Conservation (phyloP, 768 basidiomycete species). For the Phlegmacium glaucopus region DNA sequence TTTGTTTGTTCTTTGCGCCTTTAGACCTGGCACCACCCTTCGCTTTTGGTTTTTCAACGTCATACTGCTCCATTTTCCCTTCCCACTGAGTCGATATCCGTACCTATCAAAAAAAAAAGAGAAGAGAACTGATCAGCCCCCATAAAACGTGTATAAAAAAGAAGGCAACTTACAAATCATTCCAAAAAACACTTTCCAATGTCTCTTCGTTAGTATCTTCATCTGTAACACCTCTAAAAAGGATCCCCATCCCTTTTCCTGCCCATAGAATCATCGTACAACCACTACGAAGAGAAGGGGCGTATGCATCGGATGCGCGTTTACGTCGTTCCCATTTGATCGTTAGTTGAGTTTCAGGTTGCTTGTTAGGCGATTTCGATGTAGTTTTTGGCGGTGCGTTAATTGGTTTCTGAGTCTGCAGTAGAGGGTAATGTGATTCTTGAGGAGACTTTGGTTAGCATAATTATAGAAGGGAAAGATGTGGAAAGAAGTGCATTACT, state of each 20-base stretch:
- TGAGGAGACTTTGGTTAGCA: not conserved
- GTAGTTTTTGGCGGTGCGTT: not conserved
- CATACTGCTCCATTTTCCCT: slow-evolving; percentile 78
- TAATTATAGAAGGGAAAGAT: not conserved
- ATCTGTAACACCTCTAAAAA: slow-evolving; percentile 88
- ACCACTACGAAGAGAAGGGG: slow-evolving; percentile 71
- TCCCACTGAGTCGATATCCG: slow-evolving; percentile 71
- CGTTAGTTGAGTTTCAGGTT: slow-evolving; percentile 30
- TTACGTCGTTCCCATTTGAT: slow-evolving; percentile 90
- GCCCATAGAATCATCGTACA: slow-evolving; percentile 87
- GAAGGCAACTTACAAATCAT: slow-evolving; percentile 62
- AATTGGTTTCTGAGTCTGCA: slow-evolving; percentile 8
- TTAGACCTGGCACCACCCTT: slow-evolving; percentile 16
- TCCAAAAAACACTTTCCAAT: slow-evolving; percentile 82
- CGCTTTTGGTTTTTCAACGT: slow-evolving; percentile 61
- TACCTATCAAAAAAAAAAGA: slow-evolving; percentile 46
- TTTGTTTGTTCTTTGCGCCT: slow-evolving; percentile 41
- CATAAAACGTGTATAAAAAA: not conserved
- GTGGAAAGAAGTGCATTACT: slow-evolving; percentile 36
- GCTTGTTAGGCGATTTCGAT: slow-evolving; percentile 14
- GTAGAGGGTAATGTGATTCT: slow-evolving; percentile 23
- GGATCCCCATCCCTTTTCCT: slow-evolving; percentile 61
- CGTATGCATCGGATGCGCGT: slow-evolving; percentile 62
- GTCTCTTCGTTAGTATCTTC: slow-evolving; percentile 84
- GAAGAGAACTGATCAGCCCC: too few relatives aligned